Conservation (phyloP, 2,329 filamentous ascomycete species). For the Fusarium udum region DNA sequence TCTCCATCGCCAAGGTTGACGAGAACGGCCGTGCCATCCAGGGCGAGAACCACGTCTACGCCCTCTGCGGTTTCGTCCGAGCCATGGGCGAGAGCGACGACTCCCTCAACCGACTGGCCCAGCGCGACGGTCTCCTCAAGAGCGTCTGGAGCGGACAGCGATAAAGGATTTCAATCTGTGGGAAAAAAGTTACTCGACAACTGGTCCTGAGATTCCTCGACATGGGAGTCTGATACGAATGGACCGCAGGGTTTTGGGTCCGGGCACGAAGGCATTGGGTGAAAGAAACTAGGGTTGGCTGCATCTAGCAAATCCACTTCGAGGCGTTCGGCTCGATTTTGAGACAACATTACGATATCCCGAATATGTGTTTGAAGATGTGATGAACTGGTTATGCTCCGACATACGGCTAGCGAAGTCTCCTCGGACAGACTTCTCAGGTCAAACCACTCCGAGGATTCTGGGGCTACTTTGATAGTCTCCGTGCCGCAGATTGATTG, state of each 20-base stretch:
- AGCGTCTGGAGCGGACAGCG: slow-evolving; percentile 87
- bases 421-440: slow-evolving; percentile 56
- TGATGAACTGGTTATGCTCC: slow-evolving; percentile 43
- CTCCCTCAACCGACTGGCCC: slow-evolving; percentile 91
- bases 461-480: slow-evolving; percentile 66
- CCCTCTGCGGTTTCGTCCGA: slow-evolving; percentile 96
- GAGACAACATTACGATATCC: slow-evolving; percentile 50
- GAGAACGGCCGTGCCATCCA: slow-evolving; percentile 95
- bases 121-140: slow-evolving; percentile 97
- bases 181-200: slow-evolving; percentile 37
- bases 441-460: slow-evolving; percentile 59
- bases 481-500: slow-evolving; percentile 68
- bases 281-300: slow-evolving; percentile 55
- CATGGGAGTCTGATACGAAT: slow-evolving; percentile 42
- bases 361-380: slow-evolving; percentile 42
- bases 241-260: slow-evolving; percentile 46
- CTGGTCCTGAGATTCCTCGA: slow-evolving; percentile 39
- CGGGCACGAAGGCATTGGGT: slow-evolving; percentile 52
- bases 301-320: slow-evolving; percentile 57
- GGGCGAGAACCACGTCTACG: slow-evolving; percentile 97
- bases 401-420: slow-evolving; percentile 64
- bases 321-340: slow-evolving; percentile 59
- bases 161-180: slow-evolving; percentile 53
- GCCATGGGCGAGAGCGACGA: slow-evolving; percentile 99
- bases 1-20: slow-evolving; percentile 97